Evolutionary conservation across 2,329 filamentous ascomycete species (phyloP), one percentile per base, ranked within the genome.

Genomic region (Ophiostoma perfectum): DNA sequence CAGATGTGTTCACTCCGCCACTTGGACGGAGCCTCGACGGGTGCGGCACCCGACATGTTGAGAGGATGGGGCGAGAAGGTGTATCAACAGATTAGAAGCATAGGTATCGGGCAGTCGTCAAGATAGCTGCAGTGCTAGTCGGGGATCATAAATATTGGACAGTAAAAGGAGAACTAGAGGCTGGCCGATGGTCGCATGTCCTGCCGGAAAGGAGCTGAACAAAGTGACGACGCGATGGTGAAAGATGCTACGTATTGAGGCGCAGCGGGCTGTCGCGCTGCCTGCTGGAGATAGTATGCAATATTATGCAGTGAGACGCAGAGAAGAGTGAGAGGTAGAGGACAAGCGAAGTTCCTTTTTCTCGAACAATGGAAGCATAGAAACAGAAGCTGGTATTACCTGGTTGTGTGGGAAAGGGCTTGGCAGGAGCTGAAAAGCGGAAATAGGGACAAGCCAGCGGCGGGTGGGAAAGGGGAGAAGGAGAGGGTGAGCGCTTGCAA

Each of bases 1-100:
- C 66, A 69, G 7, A 69, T 69, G 52, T 69, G 66, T 9, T 69
- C 55, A 55, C 68, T 69, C 1, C 68, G 66, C 68, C 68, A 69
- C 64, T 67, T n/a, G 5, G 68, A 69, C 11, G 52, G 62, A 42
- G 63, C 62, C 6, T 69, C 63, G n/a, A 12, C 39, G 7, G 27
- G 45, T 14, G 45, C 9, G 7, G 18, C n/a, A 18, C 3, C 39
- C 52, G 68, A 36, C 68, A 69, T 69, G 12, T n/a, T 66, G 66
- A 5, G n/a, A 11, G 27, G n/a, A 55, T 47, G 7, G 18, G 7
- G 49, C 27, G n/a, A 27, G 7, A 49, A 49, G 45, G n/a, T n/a
- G 12, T 49, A 3, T 16, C 27, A 27, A 27, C 27, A 49, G 45
- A 49, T 16, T 5, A 49, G 16, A n/a, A n/a, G 18, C 5, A n/a